phyloP scores from a whole-genome alignment of 192 early-diverging fungal species.

The Rhizophlyctis rosea region DNA sequence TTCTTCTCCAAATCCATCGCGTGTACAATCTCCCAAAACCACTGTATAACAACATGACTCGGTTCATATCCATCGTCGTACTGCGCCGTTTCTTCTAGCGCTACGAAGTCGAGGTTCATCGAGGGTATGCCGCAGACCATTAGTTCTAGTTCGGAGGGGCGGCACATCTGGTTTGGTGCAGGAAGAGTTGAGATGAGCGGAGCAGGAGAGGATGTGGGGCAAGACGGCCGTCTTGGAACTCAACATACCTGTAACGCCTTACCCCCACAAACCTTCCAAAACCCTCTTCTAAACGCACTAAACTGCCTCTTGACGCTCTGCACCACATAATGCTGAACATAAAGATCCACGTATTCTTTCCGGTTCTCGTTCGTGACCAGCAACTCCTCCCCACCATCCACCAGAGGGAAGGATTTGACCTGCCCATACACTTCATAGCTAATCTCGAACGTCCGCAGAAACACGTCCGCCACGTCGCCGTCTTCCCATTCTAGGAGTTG shows the following conservation, averaged over 20 bases:
- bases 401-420: slow-evolving; percentile 45
- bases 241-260: slow-evolving; percentile 41
- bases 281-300: slow-evolving; percentile 46
- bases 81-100: slow-evolving; percentile 64
- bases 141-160: slow-evolving; percentile 70
- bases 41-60: slow-evolving; percentile 62
- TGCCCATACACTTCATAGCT: slow-evolving; percentile 56
- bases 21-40: slow-evolving; percentile 85
- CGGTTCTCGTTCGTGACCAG: slow-evolving; percentile 54
- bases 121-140: slow-evolving; percentile 64
- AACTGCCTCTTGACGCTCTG: slow-evolving; percentile 46
- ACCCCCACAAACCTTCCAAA: slow-evolving; percentile 51
- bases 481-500: slow-evolving; percentile 79
- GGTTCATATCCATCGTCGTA: slow-evolving; percentile 85
- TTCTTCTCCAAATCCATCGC: slow-evolving; percentile 60
- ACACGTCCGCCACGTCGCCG: slow-evolving; percentile 75
- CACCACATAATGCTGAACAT: slow-evolving; percentile 42
- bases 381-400: slow-evolving; percentile 42
- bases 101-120: slow-evolving; percentile 58
- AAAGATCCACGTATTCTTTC: slow-evolving; percentile 48
- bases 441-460: slow-evolving; percentile 82
- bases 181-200: no score
- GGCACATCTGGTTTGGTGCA: slow-evolving; percentile 54
- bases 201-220: not conserved
- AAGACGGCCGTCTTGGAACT: not conserved